phyloP scores from a whole-genome alignment of 192 early-diverging fungal genomes.

The Coemansia sp. region DNA sequence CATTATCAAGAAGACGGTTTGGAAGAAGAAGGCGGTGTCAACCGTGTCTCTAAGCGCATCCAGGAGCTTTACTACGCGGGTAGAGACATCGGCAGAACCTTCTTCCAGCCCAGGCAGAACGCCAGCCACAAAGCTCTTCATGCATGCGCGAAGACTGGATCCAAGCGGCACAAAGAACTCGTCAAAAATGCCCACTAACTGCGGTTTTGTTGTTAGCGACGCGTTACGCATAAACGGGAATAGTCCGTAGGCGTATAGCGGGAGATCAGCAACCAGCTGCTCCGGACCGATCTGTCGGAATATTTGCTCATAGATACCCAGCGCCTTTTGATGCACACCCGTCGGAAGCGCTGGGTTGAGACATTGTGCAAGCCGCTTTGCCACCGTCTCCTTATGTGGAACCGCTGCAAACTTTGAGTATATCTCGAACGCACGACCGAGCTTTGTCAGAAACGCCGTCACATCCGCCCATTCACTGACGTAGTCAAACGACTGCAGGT shows the following conservation, averaged over 20 bases:
- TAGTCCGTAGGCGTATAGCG: conserved; percentile 85
- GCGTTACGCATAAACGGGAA: conserved; percentile 91
- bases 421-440: conserved; percentile 80
- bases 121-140: conserved; percentile 79
- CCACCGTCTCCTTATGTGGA: conserved; percentile 82
- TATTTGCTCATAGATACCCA: conserved; percentile 84
- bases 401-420: conserved; percentile 73
- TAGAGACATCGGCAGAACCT: conserved; percentile 82
- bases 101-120: conserved; percentile 87
- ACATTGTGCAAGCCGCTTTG: conserved; percentile 92
- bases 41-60: conserved; percentile 66
- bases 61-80: conserved; percentile 66
- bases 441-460: conserved; percentile 83
- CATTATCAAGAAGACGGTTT: conserved; percentile 80
- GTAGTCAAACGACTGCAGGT: conserved; percentile 88
- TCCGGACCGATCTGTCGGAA: conserved; percentile 68
- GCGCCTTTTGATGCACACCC: conserved; percentile 92
- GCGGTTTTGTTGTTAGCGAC: conserved; percentile 80
- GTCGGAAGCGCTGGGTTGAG: conserved; percentile 93
- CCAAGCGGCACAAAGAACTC: conserved; percentile 76
- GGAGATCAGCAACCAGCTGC: conserved; percentile 78
- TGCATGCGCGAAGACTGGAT: conserved; percentile 64
- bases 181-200: conserved; percentile 76
- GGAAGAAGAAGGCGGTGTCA: conserved; percentile 79
- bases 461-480: conserved; percentile 96